Evolutionary conservation across 2,329 filamentous ascomycete genomes (phyloP), one percentile per base, ranked within the genome.

Genomic region (Orbilia ellipsospora): DNA sequence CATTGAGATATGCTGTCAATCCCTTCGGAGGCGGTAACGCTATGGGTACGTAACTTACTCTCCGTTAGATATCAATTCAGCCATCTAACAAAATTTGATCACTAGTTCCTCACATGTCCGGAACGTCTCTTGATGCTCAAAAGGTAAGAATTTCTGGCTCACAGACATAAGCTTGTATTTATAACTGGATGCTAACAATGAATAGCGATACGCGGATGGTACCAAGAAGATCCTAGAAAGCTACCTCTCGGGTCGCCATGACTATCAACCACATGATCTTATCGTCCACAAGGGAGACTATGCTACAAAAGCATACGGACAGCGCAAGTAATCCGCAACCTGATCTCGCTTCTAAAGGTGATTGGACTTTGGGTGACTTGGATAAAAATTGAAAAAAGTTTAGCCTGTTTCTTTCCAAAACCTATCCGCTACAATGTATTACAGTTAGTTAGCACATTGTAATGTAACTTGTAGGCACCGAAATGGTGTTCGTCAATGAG

Each of bases 81-180:
- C 10, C 16, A 36, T 31, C 54, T 57, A 31, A 52, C 16, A 1
- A 63, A 2, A 18, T 45, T n/a, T 13, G 23, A 26, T 16, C 31
- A 5, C 52, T 50, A 75, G 94, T 97, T 75, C 93, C 95, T 69
- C 95, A 98, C 89, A 97, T 98, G 93, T 97, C 93, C 12, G 95
- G 95, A 82, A 98, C 94, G 73, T 97, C 94, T n/a, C 90, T 99
- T 82, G 95, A 99, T 82, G 95, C 95, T 73, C 95, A 99, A 88
- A 90, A 92, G 65, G 65, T 69, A 52, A 69, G 64, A 10, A 6
- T 26, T 36, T 44, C 12, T 20, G 5, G 5, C 28, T 15, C 20
- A 16, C 3, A 31, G 8, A 1, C 13, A 20, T 26, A 20, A 20
- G 1, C n/a, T 31, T 40, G 2, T 2, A 10, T 36, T 36, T 36